Evolutionary conservation across 306 rosid genomes (phyloP).

Genomic region (Hippophae rhamnoides): DNA sequence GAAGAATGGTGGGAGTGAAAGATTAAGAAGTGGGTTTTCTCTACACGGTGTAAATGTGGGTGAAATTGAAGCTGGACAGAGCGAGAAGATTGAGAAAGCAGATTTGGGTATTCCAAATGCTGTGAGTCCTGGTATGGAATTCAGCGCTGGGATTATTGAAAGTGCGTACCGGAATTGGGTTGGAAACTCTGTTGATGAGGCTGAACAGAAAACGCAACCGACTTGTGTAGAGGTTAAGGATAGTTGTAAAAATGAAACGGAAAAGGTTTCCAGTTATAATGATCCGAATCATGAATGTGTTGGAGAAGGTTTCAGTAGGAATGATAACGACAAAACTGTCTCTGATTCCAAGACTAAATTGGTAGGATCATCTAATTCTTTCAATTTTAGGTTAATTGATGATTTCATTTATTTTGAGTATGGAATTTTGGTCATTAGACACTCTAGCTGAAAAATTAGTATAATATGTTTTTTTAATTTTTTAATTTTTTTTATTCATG

Average conservation of each 20-base stretch:
- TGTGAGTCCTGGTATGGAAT: not conserved
- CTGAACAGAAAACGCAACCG: slow-evolving; percentile 15
- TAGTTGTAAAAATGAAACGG: slow-evolving; percentile 3
- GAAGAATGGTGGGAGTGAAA: slow-evolving; percentile 5
- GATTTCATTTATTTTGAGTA: not conserved
- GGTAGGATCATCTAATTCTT: slow-evolving; percentile 21
- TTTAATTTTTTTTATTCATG: not conserved
- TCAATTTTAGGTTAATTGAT: not conserved
- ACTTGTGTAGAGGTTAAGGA: slow-evolving; percentile 5
- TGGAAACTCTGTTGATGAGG: slow-evolving; percentile 11
- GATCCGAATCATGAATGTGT: slow-evolving; percentile 5
- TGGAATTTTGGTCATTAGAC: not conserved
- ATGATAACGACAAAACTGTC: slow-evolving; percentile 4
- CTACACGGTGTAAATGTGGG: not conserved
- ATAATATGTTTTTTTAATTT: not conserved
- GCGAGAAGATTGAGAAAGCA: slow-evolving; percentile 3
- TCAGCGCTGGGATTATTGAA: slow-evolving; percentile 2
- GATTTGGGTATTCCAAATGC: slow-evolving; percentile 14
- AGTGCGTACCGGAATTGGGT: slow-evolving; percentile 1
- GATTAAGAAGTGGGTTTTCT: not conserved
- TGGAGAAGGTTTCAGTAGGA: slow-evolving; percentile 9
- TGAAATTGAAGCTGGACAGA: not conserved
- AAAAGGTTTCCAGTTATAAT: slow-evolving; percentile 8
- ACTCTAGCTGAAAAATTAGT: not conserved
- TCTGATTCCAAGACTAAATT: slow-evolving; percentile 21